Evolutionary conservation across 2,329 filamentous ascomycete genomes (phyloP), one percentile per base, ranked within the genome.

Genomic region (Drechslerella dactyloides): DNA sequence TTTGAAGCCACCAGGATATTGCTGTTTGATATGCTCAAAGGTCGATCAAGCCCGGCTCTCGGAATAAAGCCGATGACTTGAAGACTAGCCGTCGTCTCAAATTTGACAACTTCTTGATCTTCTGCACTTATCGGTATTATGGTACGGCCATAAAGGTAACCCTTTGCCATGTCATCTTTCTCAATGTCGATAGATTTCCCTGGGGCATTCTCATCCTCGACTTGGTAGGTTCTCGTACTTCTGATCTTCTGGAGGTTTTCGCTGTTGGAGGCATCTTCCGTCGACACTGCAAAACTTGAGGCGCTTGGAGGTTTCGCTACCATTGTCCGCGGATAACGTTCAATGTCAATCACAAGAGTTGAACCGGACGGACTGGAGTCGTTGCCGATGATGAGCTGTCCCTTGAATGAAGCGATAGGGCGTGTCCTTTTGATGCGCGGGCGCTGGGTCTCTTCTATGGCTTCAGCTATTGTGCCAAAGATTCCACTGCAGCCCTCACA

Each of bases 141-240:
- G 0, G 93, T 97, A 64, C 92, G 86, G 51, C 94, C 94, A 78
- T 99, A 99, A 77, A 91, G 88, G 77, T 93, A 99, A 0, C 94
- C 94, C 78, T 92, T 96, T n/a, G 91, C 91, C 40, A 99, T 83
- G 15, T 91, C 86, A 13, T 96, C 92, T 66, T 87, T 87, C 27
- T 90, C 86, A 24, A 99, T 87, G 59, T 96, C 91, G 60, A 84
- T 85, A 80, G 93, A 96, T 11, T 90, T 90, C 15, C 90, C 91
- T 0, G 89, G 87, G 0, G 87, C 87, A 42, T 85, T 82, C 3
- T 89, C 85, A 73, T 97, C 90, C 40, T 88, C 85, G 69, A 97
- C 85, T 76, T 89, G 89, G 80, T 97, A 99, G 0, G 86, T 86
- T 46, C 90, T 86, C n/a, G 88, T 83, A 69, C 86, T 89, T 75